Evolutionary conservation across 352 stramenopile species (phyloP), one percentile per base, ranked within the genome.

Genomic region (Globisporangium orthogonon): DNA sequence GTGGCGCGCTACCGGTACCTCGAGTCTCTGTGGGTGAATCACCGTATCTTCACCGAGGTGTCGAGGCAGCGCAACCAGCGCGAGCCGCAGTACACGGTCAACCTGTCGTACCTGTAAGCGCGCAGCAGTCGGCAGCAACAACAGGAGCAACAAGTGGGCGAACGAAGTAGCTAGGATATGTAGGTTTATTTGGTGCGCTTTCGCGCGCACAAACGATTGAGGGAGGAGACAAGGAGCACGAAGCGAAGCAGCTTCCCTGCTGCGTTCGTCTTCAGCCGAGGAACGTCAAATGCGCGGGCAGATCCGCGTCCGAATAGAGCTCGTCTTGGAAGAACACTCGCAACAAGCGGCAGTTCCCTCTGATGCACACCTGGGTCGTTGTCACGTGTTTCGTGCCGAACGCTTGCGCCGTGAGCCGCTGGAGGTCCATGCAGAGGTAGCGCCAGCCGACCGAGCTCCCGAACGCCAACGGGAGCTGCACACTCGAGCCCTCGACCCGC

Each of bases 21-120:
- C 28, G 79, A 95, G 65, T 87, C 80, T 49, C 60, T 94, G n/a
- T 95, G 86, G 86, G 55, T 88, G 28, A 89, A 79, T 54, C 83
- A 95, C 48, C 79, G 79, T 15, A 86, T 95, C 57, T 93, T 94
- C 52, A 74, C 76, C 0, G 85, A 95, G 60, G 85, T 95, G 23
- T 94, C 86, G 35, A 80, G 86, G 31, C 83, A 89, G 60, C 86
- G 86, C 59, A 95, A 95, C 59, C 83, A 91, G 65, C 80, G 80
- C 56, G 86, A 95, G 28, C 82, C 82, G 46, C 86, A 95, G 66
- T 91, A 88, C 65, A 87, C 86, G 39, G 87, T 95, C 61, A 91
- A 91, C 48, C 62, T 93, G 29, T 94, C 86, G 58, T 89, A 90
- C 66, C 67, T 95, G 50, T 95, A 91, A 62, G 54, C 0, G 18